phyloP scores from a whole-genome alignment of 2,329 filamentous ascomycete genomes.

The Hypoxylon sp. region DNA sequence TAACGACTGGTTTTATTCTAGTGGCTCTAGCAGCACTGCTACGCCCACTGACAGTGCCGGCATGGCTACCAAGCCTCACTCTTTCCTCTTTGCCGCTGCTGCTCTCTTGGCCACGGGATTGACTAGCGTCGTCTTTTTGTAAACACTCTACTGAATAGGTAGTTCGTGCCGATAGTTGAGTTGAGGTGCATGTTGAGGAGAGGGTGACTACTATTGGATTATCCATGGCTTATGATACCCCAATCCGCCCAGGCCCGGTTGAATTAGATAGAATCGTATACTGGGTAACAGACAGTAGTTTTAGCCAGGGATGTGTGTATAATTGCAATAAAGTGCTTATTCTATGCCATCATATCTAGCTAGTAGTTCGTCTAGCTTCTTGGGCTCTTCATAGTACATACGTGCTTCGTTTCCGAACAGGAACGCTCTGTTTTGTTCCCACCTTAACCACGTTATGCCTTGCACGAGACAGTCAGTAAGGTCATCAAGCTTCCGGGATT shows the following conservation, averaged over 20 bases:
- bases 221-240: constrained; percentile 33
- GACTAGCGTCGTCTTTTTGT: constrained; percentile 41
- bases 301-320: constrained; percentile 30
- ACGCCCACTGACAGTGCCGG: constrained; percentile 32
- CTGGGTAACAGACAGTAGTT: constrained; percentile 24
- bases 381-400: constrained; percentile 31
- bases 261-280: constrained; percentile 20
- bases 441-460: constrained; percentile 79
- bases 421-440: constrained; percentile 70
- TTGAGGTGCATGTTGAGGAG: constrained; percentile 13
- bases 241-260: constrained; percentile 25
- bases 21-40: constrained; percentile 25
- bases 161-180: constrained; percentile 4
- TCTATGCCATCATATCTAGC: constrained; percentile 18
- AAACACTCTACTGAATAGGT: constrained; percentile 16
- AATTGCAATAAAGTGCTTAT: constrained; percentile 36
- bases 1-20: constrained; percentile 22
- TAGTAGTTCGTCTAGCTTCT: constrained; percentile 25
- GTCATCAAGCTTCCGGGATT: constrained; percentile 78
- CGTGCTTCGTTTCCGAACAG: constrained; percentile 49
- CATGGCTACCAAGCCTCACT: constrained; percentile 33
- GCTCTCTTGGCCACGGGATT: constrained; percentile 40
- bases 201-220: constrained; percentile 17
- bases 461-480: constrained; percentile 83
- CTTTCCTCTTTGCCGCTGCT: constrained; percentile 38